phyloP scores from a whole-genome alignment of 163 green algal genomes.

The Scenedesmus sp. region DNA sequence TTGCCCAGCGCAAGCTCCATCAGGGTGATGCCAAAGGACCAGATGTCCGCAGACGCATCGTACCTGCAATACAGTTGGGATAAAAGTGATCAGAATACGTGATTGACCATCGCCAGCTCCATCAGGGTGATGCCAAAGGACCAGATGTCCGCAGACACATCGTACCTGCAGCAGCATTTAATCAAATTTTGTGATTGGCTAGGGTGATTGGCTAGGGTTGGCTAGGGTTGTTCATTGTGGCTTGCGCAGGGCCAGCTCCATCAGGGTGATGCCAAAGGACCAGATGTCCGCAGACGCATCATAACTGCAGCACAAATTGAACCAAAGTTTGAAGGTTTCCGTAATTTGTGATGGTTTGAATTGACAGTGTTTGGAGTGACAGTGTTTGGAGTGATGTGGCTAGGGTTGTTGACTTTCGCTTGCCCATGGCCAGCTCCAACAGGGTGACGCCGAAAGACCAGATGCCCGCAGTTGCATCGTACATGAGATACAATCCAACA shows the following conservation, averaged over 20 bases:
- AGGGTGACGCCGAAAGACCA: slow-evolving; percentile 95
- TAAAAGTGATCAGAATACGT: no score
- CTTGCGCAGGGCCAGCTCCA: slow-evolving; percentile 33
- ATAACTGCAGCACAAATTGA: slow-evolving; percentile 65
- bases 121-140: slow-evolving; percentile 92
- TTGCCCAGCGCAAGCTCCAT: slow-evolving; percentile 83
- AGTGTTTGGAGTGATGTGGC: no score
- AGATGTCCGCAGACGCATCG: slow-evolving; percentile 95
- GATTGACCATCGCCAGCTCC: no score
- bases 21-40: slow-evolving; percentile 97
- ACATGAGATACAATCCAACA: no score
- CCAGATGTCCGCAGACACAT: slow-evolving; percentile 94
- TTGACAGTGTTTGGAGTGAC: no score
- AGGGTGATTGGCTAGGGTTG: no score
- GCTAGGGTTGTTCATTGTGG: no score
- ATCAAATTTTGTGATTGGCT: no score
- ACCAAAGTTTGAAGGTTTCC: no score
- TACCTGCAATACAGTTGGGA: slow-evolving; percentile 68
- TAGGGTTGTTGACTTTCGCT: no score
- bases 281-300: slow-evolving; percentile 93
- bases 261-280: slow-evolving; percentile 92
- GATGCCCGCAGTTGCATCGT: slow-evolving; percentile 84
- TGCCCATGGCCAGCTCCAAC: slow-evolving; percentile 38
- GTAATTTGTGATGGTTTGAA: no score
- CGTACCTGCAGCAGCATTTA: slow-evolving; percentile 64